Percentiles rank a stretch among this genome's conserved stretches.
Evolutionary conservation across 2,329 filamentous ascomycete genomes (phyloP).

Genomic region (Leptographium procerum): DNA sequence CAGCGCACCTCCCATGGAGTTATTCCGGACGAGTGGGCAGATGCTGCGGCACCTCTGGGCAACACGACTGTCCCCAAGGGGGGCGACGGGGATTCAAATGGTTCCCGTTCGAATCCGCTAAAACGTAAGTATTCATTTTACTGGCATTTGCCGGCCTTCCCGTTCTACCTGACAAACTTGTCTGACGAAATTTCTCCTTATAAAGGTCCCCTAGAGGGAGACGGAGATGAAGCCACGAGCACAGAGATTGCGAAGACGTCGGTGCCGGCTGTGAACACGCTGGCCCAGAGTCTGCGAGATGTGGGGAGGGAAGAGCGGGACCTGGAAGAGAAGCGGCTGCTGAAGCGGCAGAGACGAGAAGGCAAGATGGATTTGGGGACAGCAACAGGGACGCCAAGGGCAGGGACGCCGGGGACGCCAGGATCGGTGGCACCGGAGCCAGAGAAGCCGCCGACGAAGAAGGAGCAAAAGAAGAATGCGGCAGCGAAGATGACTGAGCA

Average conservation of each 20-base stretch:
- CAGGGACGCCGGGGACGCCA: conserved; percentile 48
- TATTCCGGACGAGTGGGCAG: conserved; percentile 64
- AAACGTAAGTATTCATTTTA: conserved; percentile 47
- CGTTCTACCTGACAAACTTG: conserved; percentile 5
- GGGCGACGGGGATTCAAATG: conserved; percentile 35
- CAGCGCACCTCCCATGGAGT: conserved; percentile 70
- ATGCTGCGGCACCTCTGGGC: conserved; percentile 48
- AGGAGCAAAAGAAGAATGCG: conserved; percentile 67
- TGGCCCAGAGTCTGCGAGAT: conserved; percentile 40
- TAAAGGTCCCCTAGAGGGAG: conserved; percentile 30
- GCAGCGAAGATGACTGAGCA: conserved; percentile 69
- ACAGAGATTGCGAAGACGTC: conserved; percentile 24
- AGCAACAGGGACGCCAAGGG: background rate
- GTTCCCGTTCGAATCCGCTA: conserved; percentile 40
- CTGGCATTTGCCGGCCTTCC: too few species aligned
- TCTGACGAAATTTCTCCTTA: background rate
- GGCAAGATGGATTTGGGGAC: conserved; percentile 40
- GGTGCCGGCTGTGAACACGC: conserved; percentile 31
- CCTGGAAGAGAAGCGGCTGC: conserved; percentile 59
- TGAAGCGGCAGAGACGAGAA: conserved; percentile 53
- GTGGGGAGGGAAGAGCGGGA: conserved; percentile 56
- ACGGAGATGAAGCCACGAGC: conserved; percentile 24
- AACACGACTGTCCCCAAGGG: conserved; percentile 19
- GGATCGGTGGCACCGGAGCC: conserved; percentile 51
- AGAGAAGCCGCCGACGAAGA: conserved; percentile 70